Base-by-base conservation (phyloP, 805 yeast species). In the Suhomyces sp. region DNA sequence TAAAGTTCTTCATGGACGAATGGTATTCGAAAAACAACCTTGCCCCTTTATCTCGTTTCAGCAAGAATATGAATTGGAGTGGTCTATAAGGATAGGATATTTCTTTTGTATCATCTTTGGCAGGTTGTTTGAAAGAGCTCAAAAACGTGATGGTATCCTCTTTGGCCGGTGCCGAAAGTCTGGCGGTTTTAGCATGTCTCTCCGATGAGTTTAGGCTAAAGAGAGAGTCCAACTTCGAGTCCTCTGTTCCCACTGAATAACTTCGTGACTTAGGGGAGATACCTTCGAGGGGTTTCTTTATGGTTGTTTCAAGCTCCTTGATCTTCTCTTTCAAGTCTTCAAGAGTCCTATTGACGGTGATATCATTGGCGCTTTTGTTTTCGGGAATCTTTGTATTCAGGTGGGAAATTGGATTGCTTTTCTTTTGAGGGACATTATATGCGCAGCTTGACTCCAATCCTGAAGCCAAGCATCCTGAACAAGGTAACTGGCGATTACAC, bases 401-500 rank as follows among this genome's bases (percentile, higher is more conserved):
- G n/a, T 17, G 52, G 53, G 33, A 50, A 49, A 17, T 52, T 45
- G 38, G 33, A 55, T 10, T 31, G 15, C 29, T 54, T 52, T 15
- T 38, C 24, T 38, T 38, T 38, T 38, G 42, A 19, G 23, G 47
- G n/a, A 42, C 50, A 51, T 5, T 51, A 46, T 38, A 55, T 46
- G 24, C 51, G 47, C 24, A 50, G 33, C 48, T 52, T 50, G 19
- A 48, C 44, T 23, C 55, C 53, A 19, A 49, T 48, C 24, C 65
- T 57, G 42, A 38, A 17, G 42, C 42, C 23, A 38, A 17, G 19
- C 42, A 38, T 19, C 42, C 42, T 38, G 42, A 38, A 52, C 75
- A 71, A 2, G 77, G 75, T 44, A 63, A 59, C 13, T 65, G 54
- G 15, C 69, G 60, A 51, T 72, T 73, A 54, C 76, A 72, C 59